Conservation (phyloP, 1,284 basidiomycete genomes). For the Puccinia coronata region DNA sequence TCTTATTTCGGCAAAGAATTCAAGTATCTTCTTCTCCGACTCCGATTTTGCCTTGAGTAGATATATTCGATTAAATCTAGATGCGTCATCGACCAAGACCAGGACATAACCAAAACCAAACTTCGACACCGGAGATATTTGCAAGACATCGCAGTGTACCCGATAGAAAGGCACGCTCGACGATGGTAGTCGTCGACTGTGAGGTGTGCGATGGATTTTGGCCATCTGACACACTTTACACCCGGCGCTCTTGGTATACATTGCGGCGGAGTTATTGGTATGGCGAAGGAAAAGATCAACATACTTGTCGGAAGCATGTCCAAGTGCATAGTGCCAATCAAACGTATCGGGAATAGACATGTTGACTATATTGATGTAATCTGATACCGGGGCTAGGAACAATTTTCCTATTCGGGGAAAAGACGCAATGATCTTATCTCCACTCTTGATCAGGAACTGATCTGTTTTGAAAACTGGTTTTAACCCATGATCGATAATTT, state of each 20-base stretch:
- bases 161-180: background rate
- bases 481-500: background rate
- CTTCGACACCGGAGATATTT: background rate
- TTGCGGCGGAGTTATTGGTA: background rate
- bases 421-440: background rate
- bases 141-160: background rate
- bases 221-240: background rate
- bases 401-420: background rate
- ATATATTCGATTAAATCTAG: constrained; percentile 13
- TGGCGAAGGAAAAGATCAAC: background rate
- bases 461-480: constrained; percentile 3
- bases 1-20: background rate
- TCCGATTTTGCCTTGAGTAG: background rate
- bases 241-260: background rate
- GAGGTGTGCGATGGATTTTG: background rate
- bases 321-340: constrained; percentile 20
- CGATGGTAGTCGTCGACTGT: background rate
- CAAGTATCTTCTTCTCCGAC: background rate
- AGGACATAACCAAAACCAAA: constrained; percentile 10
- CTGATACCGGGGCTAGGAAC: background rate
- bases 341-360: background rate
- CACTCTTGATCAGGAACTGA: background rate
- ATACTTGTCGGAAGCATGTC: background rate
- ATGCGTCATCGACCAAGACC: constrained; percentile 6
- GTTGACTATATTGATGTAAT: background rate